Evolutionary conservation across 2,329 filamentous ascomycete genomes (phyloP).

Genomic region (Fusarium begoniae): DNA sequence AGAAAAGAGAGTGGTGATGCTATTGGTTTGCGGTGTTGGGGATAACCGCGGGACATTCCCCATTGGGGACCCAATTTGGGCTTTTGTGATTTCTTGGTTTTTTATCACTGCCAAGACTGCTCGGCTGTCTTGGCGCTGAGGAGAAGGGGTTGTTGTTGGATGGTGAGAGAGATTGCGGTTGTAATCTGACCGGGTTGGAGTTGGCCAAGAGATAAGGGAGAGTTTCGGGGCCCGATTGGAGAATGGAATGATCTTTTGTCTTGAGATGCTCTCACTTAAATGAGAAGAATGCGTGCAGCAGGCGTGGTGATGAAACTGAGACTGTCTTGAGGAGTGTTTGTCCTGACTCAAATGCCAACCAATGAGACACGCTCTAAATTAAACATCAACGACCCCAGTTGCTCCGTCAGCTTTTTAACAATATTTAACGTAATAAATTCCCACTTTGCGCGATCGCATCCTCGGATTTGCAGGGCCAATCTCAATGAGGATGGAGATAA

Average conservation of each 20-base stretch:
- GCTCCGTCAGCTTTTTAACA: neutral
- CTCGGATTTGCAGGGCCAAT: neutral
- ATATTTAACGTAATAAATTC: conserved; percentile 16
- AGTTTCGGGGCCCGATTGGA: neutral
- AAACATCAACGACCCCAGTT: neutral
- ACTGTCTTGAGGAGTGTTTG: neutral
- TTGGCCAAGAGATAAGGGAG: conserved; percentile 25
- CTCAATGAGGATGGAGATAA: neutral
- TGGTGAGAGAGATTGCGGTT: neutral
- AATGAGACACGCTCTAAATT: neutral
- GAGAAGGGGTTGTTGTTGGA: neutral
- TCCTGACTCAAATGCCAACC: neutral
- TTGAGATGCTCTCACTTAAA: neutral
- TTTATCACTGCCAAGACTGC: conserved; percentile 17
- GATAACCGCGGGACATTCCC: conserved; percentile 21
- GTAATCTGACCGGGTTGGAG: neutral
- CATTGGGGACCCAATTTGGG: neutral
- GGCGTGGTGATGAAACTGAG: neutral
- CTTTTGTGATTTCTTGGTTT: conserved; percentile 6
- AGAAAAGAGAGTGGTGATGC: neutral
- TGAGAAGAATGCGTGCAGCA: neutral
- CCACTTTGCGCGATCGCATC: conserved; percentile 1
- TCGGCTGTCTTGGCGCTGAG: conserved; percentile 15
- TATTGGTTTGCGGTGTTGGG: conserved; percentile 13
- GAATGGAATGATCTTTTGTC: conserved; percentile 14